Base-by-base conservation (phyloP, 768 basidiomycete species). In the Terana coerulea region DNA sequence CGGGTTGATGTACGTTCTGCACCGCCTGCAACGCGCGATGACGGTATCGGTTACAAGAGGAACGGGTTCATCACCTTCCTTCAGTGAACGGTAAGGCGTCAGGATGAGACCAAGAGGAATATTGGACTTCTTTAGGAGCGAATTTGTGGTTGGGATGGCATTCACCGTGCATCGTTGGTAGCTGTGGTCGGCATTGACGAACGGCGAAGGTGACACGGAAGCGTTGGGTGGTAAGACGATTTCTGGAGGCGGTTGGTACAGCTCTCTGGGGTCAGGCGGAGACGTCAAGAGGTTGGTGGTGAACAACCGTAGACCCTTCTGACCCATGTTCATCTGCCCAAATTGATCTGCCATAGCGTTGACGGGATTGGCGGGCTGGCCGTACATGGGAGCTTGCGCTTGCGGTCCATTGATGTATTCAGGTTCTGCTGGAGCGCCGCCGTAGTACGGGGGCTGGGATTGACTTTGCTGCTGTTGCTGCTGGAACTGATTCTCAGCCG, bases 1-100 rank as follows among this genome's bases (percentile, higher is more conserved):
- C 3, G 95, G 94, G 64, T 98, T 95, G 69, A 98, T 98, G 71
- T 98, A 98, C 30, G 93, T 88, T 64, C 95, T 83, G 75, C 95
- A 98, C 17, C 95, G 81, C 55, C 95, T 80, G 72, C 95, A 98
- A 37, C 95, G 87, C 36, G 95, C 95, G 61, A 98, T 98, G 37
- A 98, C 88, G 0, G 90, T 92, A 65, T 98, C 95, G 0, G 88
- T 83, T 8, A 98, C 82, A 34, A 98, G 76, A n/a, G 93, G 91
- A 19, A 98, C 91, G 1, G 81, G 78, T 35, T 85, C 83, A 52
- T 93, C 87, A 37, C 87, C 94, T 63, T 83, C 86, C 59, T 91
- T 85, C 53, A 94, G 66, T 0, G 88, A 84, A 29, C 95, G 84
- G 67, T 95, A 94, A 0, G 95, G 95, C 0, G 93, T 92, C 57